A percentile compares a stretch with the other conserved stretches of the same genome.
Conservation (phyloP, 257 asterid species). For the Cynanchum wilfordii region DNA sequence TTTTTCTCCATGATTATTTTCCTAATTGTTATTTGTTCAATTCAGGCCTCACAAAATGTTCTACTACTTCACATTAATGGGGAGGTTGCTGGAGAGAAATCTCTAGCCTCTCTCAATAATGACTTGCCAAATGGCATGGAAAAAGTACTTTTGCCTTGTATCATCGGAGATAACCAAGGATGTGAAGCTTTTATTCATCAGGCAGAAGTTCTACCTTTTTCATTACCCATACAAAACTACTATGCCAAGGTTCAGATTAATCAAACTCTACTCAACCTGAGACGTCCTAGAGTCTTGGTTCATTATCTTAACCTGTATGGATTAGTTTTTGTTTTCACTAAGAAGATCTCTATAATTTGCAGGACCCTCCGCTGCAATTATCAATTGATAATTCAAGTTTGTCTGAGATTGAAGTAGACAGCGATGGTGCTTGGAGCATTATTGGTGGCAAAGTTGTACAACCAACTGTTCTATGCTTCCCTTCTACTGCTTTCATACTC, state of each 20-base stretch:
- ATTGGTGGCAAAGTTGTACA: conserved; percentile 83
- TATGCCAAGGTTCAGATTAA: conserved; percentile 41
- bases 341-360: conserved; percentile 22
- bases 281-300: not conserved
- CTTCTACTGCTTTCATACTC: conserved; percentile 1
- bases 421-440: conserved; percentile 84
- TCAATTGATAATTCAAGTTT: conserved; percentile 58
- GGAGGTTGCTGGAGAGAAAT: conserved; percentile 56
- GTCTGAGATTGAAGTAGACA: conserved; percentile 73
- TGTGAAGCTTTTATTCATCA: conserved; percentile 51
- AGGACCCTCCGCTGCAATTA: conserved; percentile 70
- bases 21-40: conserved; percentile 16
- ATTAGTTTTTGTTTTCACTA: conserved; percentile 7
- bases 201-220: conserved; percentile 35
- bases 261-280: not conserved
- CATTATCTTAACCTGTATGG: not conserved
- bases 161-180: conserved; percentile 36
- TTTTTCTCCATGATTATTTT: conserved; percentile 16
- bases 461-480: conserved; percentile 3
- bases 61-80: conserved; percentile 63
- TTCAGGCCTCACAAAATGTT: conserved; percentile 48
- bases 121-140: conserved; percentile 33
- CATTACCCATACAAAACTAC: conserved; percentile 38
- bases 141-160: conserved; percentile 39
- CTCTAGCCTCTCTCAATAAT: conserved; percentile 30